phyloP scores from a whole-genome alignment of 768 basidiomycete species.

The Phylloporus arenicola region DNA sequence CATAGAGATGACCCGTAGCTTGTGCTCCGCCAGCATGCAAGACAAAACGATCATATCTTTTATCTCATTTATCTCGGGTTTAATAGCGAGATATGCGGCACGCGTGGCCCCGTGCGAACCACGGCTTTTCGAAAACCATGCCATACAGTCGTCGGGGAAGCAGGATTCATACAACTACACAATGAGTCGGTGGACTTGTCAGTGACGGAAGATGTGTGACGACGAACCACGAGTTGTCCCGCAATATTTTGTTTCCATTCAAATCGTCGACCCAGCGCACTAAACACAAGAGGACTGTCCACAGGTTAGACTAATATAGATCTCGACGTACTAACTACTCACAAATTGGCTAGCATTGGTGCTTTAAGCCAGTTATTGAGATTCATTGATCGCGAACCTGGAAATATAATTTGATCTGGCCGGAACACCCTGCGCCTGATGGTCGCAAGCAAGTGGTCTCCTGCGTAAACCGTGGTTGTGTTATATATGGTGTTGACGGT shows the following conservation, averaged over 20 bases:
- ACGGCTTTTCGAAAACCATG: conserved; percentile 10
- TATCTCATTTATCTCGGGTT: conserved; percentile 7
- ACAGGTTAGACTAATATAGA: background rate
- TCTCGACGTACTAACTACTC: conserved; percentile 1
- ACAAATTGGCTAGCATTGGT: conserved; percentile 5
- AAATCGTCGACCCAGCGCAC: conserved; percentile 4
- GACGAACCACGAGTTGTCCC: conserved; percentile 14
- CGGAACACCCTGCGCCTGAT: conserved; percentile 8
- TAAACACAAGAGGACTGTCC: conserved; percentile 11
- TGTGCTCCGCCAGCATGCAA: conserved; percentile 16
- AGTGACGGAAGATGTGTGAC: background rate
- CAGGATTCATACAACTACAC: conserved; percentile 10
- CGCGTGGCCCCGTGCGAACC: background rate
- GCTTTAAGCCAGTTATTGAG: conserved; percentile 13
- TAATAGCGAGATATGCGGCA: conserved; percentile 11
- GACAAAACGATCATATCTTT: conserved; percentile 17
- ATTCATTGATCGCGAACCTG: conserved; percentile 2
- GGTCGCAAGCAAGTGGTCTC: conserved; percentile 6
- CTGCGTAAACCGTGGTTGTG: conserved; percentile 6
- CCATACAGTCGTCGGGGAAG: background rate
- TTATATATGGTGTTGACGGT: conserved; percentile 2
- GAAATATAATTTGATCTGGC: conserved; percentile 14
- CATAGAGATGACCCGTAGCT: background rate
- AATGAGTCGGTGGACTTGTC: background rate
- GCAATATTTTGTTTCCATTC: conserved; percentile 6